Evolutionary conservation across 202 grass and related monocot species (phyloP).

Genomic region (Eragrostis tef): DNA sequence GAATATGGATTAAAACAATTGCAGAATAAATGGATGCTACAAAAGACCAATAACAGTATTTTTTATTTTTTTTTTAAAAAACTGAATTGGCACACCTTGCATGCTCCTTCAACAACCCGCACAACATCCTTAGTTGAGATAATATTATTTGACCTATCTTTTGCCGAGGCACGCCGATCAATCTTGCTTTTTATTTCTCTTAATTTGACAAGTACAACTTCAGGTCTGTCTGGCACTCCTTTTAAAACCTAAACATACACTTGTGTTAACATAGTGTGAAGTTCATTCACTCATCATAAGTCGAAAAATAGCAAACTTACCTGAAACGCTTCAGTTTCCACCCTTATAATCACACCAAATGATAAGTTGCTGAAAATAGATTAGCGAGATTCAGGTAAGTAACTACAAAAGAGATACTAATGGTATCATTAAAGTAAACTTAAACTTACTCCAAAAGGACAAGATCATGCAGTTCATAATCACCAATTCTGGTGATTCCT

Average conservation of each 20-base stretch:
- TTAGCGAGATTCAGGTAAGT: conserved; percentile 31
- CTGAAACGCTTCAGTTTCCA: conserved; percentile 96
- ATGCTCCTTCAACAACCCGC: conserved; percentile 84
- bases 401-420: conserved; percentile 40
- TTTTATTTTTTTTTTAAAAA: too few species aligned
- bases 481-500: conserved; percentile 83
- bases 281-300: conserved; percentile 15
- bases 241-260: conserved; percentile 75
- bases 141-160: conserved; percentile 83
- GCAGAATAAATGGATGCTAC: conserved; percentile 5
- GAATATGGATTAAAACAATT: neutral
- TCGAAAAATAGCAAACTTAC: conserved; percentile 32
- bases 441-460: conserved; percentile 92
- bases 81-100: conserved; percentile 60
- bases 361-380: conserved; percentile 84
- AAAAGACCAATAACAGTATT: conserved; percentile 16
- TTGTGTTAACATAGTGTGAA: conserved; percentile 35
- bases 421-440: conserved; percentile 1
- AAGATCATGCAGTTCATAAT: conserved; percentile 98
- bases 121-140: conserved; percentile 93
- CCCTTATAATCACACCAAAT: conserved; percentile 97
- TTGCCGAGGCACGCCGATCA: conserved; percentile 65
- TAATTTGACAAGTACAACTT: conserved; percentile 88
- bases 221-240: conserved; percentile 87
- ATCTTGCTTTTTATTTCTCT: conserved; percentile 98